Base-by-base conservation (phyloP, 495 filamentous ascomycete species). In the Evernia prunastri region DNA sequence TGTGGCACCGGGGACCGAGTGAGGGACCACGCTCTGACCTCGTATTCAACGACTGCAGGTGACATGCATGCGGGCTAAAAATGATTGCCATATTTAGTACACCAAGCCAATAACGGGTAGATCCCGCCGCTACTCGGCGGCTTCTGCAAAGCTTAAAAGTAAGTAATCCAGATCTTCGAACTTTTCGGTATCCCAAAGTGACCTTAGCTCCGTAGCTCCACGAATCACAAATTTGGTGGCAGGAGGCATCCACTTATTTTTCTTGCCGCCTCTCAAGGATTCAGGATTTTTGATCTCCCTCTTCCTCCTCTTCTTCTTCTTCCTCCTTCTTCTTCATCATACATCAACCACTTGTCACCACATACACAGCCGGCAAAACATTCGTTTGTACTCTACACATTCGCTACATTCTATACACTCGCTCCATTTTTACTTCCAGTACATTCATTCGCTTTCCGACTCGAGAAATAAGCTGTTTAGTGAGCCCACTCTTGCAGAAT, bases 381-480 rank as follows among this genome's bases (percentile, higher is more conserved):
- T 57, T 57, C 39, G 39, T 36, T 57, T 57, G 36, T 57, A 56
- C n/a, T 47, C 36, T 63, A 63, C 29, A 56, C 61, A 4, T 35
- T 63, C 15, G 61, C 29, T 45, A 29, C 56, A 56, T 31, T 47
- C 36, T 63, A 63, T n/a, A 56, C 61, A 4, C 25, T 63, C 15
- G 61, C 29, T 45, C 29, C 56, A 29, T 18, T 57, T 57, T 20
- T 15, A 45, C 47, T 20, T 35, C 57, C 20, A 35, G 18, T 12
- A 63, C 39, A 37, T 35, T 57, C 40, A 23, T 29, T 57, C 47
- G 25, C 25, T 0, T 9, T 6, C 0, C 18, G 17, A 23, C 40
- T 45, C 8, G 5, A 35, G 29, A 10, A 27, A 31, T 42, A 47
- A 4, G 40, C n/a, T 53, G 42, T 51, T 63, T 15, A 43, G 61